Evolutionary conservation across 2,329 filamentous ascomycete genomes (phyloP).

Genomic region (Nemania bipapillata): DNA sequence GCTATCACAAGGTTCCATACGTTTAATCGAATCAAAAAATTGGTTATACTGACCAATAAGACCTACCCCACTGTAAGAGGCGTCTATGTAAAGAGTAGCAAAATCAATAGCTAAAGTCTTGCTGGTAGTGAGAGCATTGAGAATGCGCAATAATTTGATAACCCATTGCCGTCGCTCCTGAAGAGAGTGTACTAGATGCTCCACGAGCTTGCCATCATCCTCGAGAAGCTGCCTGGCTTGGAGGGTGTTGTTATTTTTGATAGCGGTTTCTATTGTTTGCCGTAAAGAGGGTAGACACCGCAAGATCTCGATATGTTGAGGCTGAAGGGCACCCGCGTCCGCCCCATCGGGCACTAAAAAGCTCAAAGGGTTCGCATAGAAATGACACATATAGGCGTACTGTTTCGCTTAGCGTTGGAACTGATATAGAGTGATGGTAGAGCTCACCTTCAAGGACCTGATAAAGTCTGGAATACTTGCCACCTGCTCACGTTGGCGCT

Average conservation of each 20-base stretch:
- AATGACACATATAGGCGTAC: constrained; percentile 89
- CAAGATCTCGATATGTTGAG: constrained; percentile 73
- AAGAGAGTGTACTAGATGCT: constrained; percentile 52
- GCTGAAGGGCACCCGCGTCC: constrained; percentile 58
- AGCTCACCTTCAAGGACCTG: constrained; percentile 71
- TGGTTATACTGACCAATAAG: constrained; percentile 63
- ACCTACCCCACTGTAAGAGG: constrained; percentile 66
- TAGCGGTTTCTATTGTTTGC: constrained; percentile 60
- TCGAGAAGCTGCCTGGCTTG: constrained; percentile 67
- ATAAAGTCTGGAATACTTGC: constrained; percentile 79
- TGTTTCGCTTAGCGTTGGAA: constrained; percentile 51
- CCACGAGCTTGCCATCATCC: constrained; percentile 67
- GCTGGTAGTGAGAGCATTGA: constrained; percentile 59
- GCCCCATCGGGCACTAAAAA: constrained; percentile 63
- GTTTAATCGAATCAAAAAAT: constrained; percentile 68
- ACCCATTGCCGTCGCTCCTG: constrained; percentile 54
- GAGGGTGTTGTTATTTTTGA: constrained; percentile 57
- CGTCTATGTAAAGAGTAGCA: constrained; percentile 69
- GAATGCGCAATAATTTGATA: constrained; percentile 58
- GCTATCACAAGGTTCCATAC: constrained; percentile 65
- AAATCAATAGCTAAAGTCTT: constrained; percentile 53
- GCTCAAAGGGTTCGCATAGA: constrained; percentile 80
- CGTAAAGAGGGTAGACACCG: constrained; percentile 77
- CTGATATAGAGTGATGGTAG: background rate
- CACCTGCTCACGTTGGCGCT: constrained; percentile 80